phyloP scores from a whole-genome alignment of 352 stramenopile species.

The Pythium dissimile region DNA sequence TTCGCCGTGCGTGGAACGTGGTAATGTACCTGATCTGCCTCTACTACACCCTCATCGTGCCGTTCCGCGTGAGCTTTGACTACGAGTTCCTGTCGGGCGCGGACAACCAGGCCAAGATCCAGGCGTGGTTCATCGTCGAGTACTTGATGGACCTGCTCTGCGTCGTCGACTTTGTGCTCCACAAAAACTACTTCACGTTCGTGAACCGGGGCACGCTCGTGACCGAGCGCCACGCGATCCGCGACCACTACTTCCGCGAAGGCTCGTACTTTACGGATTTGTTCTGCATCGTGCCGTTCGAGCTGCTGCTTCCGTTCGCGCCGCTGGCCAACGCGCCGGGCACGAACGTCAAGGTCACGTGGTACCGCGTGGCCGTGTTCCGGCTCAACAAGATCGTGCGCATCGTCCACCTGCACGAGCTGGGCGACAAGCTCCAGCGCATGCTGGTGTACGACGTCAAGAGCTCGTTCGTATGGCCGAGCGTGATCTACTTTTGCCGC shows the following conservation, averaged over 20 bases:
- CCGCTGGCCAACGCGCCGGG: conserved; percentile 7
- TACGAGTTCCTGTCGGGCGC: conserved; percentile 25
- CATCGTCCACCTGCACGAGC: conserved; percentile 41
- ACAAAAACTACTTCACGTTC: conserved; percentile 56
- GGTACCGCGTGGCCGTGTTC: conserved; percentile 47
- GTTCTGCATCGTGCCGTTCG: conserved; percentile 39
- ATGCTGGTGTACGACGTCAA: conserved; percentile 56
- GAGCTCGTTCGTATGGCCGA: conserved; percentile 10
- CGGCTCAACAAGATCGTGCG: conserved; percentile 57
- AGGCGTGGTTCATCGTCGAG: conserved; percentile 34
- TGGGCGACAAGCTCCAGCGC: conserved; percentile 45
- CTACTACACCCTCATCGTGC: conserved; percentile 35
- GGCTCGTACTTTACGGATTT: conserved; percentile 49
- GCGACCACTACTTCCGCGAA: conserved; percentile 38
- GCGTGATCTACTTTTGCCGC: conserved; percentile 35
- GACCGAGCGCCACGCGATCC: conserved; percentile 31
- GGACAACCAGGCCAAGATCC: background rate
- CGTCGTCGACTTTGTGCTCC: conserved; percentile 53
- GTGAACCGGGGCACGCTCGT: conserved; percentile 38
- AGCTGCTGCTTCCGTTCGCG: conserved; percentile 27
- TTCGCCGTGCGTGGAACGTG: conserved; percentile 25
- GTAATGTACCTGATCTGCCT: conserved; percentile 33
- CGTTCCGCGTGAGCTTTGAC: conserved; percentile 34
- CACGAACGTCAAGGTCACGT: conserved; percentile 23
- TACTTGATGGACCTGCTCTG: conserved; percentile 39